Conservation (phyloP, 2,329 filamentous ascomycete species). For the Trichocomaceae sp. region DNA sequence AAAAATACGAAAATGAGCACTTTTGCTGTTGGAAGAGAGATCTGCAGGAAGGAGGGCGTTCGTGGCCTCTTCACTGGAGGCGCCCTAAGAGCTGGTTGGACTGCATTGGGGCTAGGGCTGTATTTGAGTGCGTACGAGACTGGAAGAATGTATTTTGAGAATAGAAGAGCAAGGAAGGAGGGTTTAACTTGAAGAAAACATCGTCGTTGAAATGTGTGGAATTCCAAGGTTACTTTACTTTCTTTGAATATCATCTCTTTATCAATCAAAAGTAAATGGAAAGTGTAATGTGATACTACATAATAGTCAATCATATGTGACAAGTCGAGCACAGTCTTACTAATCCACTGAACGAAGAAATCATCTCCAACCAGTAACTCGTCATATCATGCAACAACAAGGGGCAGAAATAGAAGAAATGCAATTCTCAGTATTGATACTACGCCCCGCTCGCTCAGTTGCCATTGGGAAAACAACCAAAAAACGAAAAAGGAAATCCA, state of each 20-base stretch:
- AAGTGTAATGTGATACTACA: background rate
- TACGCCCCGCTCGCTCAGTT: slow-evolving; percentile 2
- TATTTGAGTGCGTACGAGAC: slow-evolving; percentile 85
- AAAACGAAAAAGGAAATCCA: background rate
- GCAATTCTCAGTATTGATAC: slow-evolving; percentile 3
- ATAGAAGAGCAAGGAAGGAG: slow-evolving; percentile 1
- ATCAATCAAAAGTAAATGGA: no score
- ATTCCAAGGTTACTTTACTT: background rate
- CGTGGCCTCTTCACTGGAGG: slow-evolving; percentile 69
- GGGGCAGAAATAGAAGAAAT: background rate
- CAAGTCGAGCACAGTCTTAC: slow-evolving; percentile 4
- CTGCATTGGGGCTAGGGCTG: slow-evolving; percentile 71
- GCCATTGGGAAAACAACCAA: background rate
- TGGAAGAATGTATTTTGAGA: slow-evolving; percentile 56
- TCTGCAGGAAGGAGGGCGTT: slow-evolving; percentile 61
- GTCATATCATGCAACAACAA: background rate
- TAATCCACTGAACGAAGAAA: background rate
- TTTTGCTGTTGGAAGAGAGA: slow-evolving; percentile 56
- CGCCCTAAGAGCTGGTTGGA: slow-evolving; percentile 68
- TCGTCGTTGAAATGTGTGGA: background rate
- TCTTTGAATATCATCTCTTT: no score
- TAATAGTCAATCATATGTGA: background rate
- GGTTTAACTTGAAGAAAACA: background rate
- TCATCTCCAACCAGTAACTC: background rate
- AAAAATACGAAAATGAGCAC: background rate